These are phyloP conservation scores for Populus pruinosa DNA, from an alignment of 345 rosid species.

Conservation along the genomic window DNA sequence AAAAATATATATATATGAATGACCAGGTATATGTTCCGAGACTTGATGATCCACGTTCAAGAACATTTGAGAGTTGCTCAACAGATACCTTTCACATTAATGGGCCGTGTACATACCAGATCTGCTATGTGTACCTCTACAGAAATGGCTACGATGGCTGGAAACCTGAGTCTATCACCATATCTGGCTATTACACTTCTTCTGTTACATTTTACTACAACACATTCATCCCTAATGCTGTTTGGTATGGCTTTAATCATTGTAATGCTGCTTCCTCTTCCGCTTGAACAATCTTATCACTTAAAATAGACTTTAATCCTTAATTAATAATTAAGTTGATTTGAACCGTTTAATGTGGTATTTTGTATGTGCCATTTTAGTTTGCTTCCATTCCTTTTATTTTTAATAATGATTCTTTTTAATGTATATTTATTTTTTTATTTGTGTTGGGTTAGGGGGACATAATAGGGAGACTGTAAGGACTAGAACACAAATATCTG, in stretches of 20 bases:
- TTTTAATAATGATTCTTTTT: too few relatives aligned
- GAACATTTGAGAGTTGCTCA: constrained; percentile 63
- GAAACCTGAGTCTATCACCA: constrained; percentile 55
- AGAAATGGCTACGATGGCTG: constrained; percentile 62
- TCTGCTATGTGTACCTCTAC: constrained; percentile 57
- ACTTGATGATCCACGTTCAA: constrained; percentile 48
- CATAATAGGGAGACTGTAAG: too few relatives aligned
- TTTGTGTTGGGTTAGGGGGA: too few relatives aligned
- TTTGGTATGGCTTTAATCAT: constrained; percentile 63
- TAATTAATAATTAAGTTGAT: too few relatives aligned
- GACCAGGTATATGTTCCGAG: constrained; percentile 57
- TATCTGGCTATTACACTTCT: constrained; percentile 38
- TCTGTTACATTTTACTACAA: constrained; percentile 47
- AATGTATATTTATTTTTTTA: too few relatives aligned
- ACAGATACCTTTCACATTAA: constrained; percentile 54
- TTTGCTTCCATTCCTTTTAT: too few relatives aligned
- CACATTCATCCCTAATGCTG: constrained; percentile 40
- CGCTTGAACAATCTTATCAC: neutral
- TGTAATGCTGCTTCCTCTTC: constrained; percentile 19
- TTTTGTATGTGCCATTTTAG: too few relatives aligned
- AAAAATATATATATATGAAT: neutral
- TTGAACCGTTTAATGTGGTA: too few relatives aligned
- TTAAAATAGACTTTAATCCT: too few relatives aligned
- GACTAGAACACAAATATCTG: too few relatives aligned
- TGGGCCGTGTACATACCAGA: constrained; percentile 58